Evolutionary conservation across 495 filamentous ascomycete genomes (phyloP), one percentile per base, ranked within the genome.

Genomic region (Letharia columbiana): DNA sequence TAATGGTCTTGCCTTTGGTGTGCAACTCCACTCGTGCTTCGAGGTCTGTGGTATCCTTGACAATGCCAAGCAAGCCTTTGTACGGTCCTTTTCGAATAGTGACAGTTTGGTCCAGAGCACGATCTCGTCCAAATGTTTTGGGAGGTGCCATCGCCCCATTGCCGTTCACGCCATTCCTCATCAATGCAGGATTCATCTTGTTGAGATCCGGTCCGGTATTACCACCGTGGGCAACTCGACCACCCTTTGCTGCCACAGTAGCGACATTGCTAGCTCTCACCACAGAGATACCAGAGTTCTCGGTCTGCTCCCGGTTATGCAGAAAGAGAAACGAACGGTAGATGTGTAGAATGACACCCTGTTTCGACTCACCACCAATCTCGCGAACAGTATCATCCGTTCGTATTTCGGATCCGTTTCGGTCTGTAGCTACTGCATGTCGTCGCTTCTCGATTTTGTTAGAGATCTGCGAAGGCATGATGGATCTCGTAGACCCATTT

Each of bases 61-160:
- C 90, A 64, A 96, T 96, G 68, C 95, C 95, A 59, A 99, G 81
- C 18, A 96, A 79, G 61, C 93, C 94, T 77, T 99, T 99, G 76
- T 91, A 90, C 2, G 86, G 85, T 13, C 95, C 95, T 71, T 84
- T 89, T 58, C 86, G 80, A 66, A 98, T 86, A 40, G 83, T 89
- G 45, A 98, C 91, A 1, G 92, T 98, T 77, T 98, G 91, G 28
- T 91, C 91, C 66, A 97, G 84, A 59, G 92, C 76, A n/a, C 86
- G 84, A 74, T 99, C 95, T 33, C 90, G 84, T 40, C 92, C 92
- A 69, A 89, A 83, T 33, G 77, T 79, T 70, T 84, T 87, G 47
- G 90, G 91, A n/a, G 94, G 91, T 39, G 84, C 81, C 89, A 95
- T 92, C 59, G 79, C 75, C 60, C 72, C 73, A 62, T 73, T 73